These are phyloP conservation scores for Plenodomus lindquistii DNA, from an alignment of 2,329 filamentous ascomycete genomes.

Conservation along the genomic window DNA sequence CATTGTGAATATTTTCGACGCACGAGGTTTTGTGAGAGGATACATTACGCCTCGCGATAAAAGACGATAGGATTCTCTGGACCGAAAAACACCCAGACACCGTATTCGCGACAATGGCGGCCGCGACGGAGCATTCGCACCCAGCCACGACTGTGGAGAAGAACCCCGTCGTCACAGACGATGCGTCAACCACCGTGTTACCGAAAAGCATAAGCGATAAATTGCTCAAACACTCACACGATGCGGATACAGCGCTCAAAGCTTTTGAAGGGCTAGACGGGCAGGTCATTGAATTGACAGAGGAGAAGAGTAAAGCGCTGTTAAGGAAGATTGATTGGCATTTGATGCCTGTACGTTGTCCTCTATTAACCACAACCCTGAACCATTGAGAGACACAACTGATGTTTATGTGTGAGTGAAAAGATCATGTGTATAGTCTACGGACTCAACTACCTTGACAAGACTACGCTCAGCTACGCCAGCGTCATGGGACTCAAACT, in stretches of 20 bases:
- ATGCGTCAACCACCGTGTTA: conserved; percentile 9
- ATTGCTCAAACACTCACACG: conserved; percentile 55
- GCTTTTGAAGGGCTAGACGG: conserved; percentile 56
- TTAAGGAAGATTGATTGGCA: conserved; percentile 66
- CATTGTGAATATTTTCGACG: no score
- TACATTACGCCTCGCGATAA: no score
- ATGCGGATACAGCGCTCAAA: conserved; percentile 65
- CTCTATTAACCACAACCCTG: background rate
- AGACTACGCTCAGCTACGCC: conserved; percentile 59
- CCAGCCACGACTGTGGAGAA: conserved; percentile 19
- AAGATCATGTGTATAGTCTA: conserved; percentile 61
- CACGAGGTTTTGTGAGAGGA: no score
- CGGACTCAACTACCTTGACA: conserved; percentile 65
- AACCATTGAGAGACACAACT: background rate
- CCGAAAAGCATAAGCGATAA: conserved; percentile 28
- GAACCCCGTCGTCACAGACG: conserved; percentile 11
- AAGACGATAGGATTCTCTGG: no score
- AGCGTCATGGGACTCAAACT: conserved; percentile 55
- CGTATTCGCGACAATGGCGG: conserved; percentile 6
- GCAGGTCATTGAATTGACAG: conserved; percentile 58
- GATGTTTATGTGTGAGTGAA: no score
- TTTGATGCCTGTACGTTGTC: conserved; percentile 55
- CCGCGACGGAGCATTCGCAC: background rate
- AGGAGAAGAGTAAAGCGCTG: conserved; percentile 61
- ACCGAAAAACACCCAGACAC: background rate